phyloP scores from a whole-genome alignment of 148 eudicot species.

The Nepenthes mirabilis region DNA sequence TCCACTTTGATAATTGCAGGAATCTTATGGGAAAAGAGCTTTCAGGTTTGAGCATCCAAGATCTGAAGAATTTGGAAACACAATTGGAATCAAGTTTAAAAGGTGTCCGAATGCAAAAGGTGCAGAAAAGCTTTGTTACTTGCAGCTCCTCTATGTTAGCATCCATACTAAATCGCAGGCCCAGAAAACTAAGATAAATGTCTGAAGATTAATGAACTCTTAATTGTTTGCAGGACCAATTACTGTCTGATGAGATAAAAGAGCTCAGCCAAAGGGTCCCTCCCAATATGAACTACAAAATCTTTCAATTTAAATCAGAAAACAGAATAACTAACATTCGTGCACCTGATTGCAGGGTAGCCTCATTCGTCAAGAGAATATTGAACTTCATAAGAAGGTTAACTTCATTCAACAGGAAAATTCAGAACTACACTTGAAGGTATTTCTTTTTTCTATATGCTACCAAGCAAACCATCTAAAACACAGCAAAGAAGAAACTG shows the following conservation, averaged over 20 bases:
- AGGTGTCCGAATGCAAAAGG: conserved; percentile 56
- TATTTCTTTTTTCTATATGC: conserved; percentile 5
- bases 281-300: background rate
- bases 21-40: conserved; percentile 71
- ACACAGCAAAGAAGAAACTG: no score
- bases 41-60: conserved; percentile 56
- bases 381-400: conserved; percentile 51
- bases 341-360: conserved; percentile 32
- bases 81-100: conserved; percentile 58
- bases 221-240: conserved; percentile 49
- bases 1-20: conserved; percentile 31
- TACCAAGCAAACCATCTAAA: background rate
- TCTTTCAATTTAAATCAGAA: background rate
- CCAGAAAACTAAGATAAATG: background rate
- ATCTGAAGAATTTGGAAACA: conserved; percentile 61
- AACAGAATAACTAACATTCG: conserved; percentile 5
- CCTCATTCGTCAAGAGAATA: conserved; percentile 52
- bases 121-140: conserved; percentile 5
- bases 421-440: conserved; percentile 52
- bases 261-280: conserved; percentile 45
- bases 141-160: background rate
- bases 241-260: conserved; percentile 44
- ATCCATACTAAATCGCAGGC: background rate
- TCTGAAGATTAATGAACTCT: conserved; percentile 6
- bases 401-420: conserved; percentile 35